Evolutionary conservation across 768 basidiomycete genomes (phyloP), one percentile per base, ranked within the genome.

Genomic region (Tricholoma hemisulphureum): DNA sequence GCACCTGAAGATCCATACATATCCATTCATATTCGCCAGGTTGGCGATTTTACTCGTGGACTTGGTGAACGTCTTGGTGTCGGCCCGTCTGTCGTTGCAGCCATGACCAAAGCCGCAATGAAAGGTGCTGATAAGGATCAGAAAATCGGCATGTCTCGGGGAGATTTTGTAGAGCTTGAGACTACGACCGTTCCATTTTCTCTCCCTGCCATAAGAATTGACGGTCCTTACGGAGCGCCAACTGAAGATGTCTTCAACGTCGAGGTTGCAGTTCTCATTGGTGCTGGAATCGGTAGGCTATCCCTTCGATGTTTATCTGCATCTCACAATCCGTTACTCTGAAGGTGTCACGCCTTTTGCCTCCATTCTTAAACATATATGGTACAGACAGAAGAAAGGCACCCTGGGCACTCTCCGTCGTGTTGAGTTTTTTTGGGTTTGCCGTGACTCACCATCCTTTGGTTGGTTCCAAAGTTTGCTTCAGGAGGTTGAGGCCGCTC

Each of bases 381-480:
- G 94, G 94, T 95, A 96, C 76, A 84, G 86, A 64, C 93, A 95
- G 72, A 86, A 85, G 75, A 81, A 80, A 56, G 87, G 88, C 39
- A 81, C 83, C 58, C 76, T 95, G 32, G 91, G 91, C 29, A 83
- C 86, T 28, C 85, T 98, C 56, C 86, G 88, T 53, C 85, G 90
- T 41, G 95, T 97, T 57, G 93, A 96, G 65, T 95, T 96, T 73
- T 91, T 96, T 77, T 96, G 94, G 95, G 83, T 93, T 61, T 91
- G 88, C 70, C 88, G 91, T 69, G 91, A 95, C 63, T 86, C 90
- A n/a, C 92, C 92, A n/a, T 91, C 91, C n/a, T 94, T 97, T 66
- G 94, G 93, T 65, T 97, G 95, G 95, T 96, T 98, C 83, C 92
- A 95, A 71, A 86, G 82, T 59, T 75, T 97, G 53, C 79, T 97